A percentile compares a stretch with the other conserved stretches of the same genome.
phyloP scores from a whole-genome alignment of 768 basidiomycete species.

The Leccinum subgranulosum region DNA sequence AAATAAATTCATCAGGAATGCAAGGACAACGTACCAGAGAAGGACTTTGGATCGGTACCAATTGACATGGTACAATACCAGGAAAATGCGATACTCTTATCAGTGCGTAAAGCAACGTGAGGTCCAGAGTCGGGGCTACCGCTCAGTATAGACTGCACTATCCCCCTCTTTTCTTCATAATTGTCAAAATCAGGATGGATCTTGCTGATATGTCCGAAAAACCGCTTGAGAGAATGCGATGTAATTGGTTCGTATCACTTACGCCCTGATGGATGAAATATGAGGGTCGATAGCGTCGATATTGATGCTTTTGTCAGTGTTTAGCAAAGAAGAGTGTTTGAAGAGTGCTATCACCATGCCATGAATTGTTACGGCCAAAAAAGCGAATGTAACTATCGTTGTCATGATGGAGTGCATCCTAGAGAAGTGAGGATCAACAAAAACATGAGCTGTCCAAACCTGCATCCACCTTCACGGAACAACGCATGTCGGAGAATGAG shows the following conservation, averaged over 20 bases:
- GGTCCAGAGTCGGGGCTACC: not conserved
- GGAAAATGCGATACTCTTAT: not conserved
- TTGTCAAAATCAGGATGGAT: not conserved
- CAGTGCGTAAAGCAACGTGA: not conserved
- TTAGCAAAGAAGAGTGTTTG: no score
- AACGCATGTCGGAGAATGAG: no score
- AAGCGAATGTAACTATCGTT: no score
- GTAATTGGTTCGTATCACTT: not conserved
- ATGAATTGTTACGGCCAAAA: not conserved
- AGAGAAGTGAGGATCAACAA: no score
- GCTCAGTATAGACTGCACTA: not conserved
- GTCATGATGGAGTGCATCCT: no score
- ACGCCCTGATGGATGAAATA: conserved; percentile 1
- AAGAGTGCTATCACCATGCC: conserved; percentile 8
- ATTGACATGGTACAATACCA: conserved; percentile 12
- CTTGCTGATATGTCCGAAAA: not conserved
- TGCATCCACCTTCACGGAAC: no score
- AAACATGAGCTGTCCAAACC: no score
- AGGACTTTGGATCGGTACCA: not conserved
- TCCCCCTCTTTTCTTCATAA: conserved; percentile 1
- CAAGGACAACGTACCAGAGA: not conserved
- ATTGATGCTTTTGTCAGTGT: no score
- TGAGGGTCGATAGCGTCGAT: not conserved
- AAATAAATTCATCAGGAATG: no score
- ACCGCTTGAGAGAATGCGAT: not conserved